Percentiles rank a stretch among this genome's conserved stretches.
Conservation (phyloP, 352 stramenopile species). For the Elongisporangium anandrum region DNA sequence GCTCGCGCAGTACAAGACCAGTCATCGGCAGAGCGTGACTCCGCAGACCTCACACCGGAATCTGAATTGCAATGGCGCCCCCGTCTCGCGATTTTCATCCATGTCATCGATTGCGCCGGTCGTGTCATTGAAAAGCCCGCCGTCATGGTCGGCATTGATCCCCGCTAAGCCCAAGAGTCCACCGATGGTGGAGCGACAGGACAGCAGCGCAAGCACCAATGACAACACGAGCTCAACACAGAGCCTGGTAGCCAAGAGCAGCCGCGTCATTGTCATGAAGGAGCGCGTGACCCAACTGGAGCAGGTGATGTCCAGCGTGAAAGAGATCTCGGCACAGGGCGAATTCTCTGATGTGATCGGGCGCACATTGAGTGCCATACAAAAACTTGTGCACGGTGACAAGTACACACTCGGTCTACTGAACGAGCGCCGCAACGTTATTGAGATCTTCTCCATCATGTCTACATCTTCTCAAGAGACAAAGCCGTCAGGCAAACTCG, state of each 20-base stretch:
- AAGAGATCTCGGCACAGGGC: constrained; percentile 54
- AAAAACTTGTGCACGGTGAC: constrained; percentile 53
- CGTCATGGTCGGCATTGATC: neutral
- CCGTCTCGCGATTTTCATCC: neutral
- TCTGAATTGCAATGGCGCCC: neutral
- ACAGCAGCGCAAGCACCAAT: neutral
- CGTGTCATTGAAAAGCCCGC: neutral
- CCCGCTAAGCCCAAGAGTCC: neutral
- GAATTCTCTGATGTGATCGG: constrained; percentile 55
- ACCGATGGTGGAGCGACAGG: neutral
- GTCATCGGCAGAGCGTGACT: constrained; percentile 37
- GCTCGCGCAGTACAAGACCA: constrained; percentile 38
- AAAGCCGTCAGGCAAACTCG: neutral
- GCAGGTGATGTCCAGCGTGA: constrained; percentile 46
- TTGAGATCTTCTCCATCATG: constrained; percentile 44
- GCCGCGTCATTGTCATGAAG: constrained; percentile 24
- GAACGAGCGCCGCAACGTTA: constrained; percentile 52
- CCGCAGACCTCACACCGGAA: constrained; percentile 1
- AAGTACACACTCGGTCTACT: constrained; percentile 62
- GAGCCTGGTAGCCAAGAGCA: neutral
- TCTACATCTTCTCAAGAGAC: neutral
- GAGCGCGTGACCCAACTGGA: constrained; percentile 55
- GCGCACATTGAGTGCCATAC: constrained; percentile 37
- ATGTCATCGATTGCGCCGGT: neutral
- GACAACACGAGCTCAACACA: neutral